These are phyloP conservation scores for Leptomonas pyrrhocoris DNA, from an alignment of 208 protist genomes.

Conservation along the genomic window DNA sequence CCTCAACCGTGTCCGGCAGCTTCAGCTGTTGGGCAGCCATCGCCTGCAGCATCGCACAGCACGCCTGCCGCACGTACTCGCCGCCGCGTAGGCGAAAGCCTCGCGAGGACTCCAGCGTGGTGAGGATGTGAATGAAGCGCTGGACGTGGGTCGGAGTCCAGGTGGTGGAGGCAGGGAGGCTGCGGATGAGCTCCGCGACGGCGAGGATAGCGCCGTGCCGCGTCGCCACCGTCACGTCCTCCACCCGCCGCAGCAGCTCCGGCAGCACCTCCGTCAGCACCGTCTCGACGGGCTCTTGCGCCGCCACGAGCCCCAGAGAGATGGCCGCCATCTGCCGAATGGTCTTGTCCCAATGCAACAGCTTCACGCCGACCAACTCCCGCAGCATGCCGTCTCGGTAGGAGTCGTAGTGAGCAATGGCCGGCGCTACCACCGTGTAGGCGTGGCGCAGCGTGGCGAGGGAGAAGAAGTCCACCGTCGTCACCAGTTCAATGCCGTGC, in stretches of 20 bases:
- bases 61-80: constrained; percentile 91
- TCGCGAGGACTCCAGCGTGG: constrained; percentile 82
- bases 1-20: constrained; percentile 67
- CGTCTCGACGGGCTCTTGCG: constrained; percentile 28
- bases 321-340: constrained; percentile 87
- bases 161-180: constrained; percentile 40
- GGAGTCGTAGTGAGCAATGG: constrained; percentile 64
- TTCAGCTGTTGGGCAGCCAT: constrained; percentile 61
- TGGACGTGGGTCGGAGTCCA: constrained; percentile 41
- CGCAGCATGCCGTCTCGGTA: constrained; percentile 90
- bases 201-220: constrained; percentile 93
- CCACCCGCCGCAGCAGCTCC: constrained; percentile 63
- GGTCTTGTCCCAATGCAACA: constrained; percentile 90
- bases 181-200: constrained; percentile 84
- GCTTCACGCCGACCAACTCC: constrained; percentile 85
- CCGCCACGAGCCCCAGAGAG: constrained; percentile 72
- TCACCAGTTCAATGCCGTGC: constrained; percentile 97
- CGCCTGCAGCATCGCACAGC: constrained; percentile 86
- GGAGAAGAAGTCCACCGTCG: constrained; percentile 96
- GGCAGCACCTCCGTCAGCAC: constrained; percentile 23
- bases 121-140: constrained; percentile 20
- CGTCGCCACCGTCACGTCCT: constrained; percentile 64
- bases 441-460: constrained; percentile 91
- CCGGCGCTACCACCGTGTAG: constrained; percentile 85
- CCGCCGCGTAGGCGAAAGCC: constrained; percentile 95